Evolutionary conservation across 352 stramenopile species (phyloP).

Genomic region (Phytophthora parvispora): DNA sequence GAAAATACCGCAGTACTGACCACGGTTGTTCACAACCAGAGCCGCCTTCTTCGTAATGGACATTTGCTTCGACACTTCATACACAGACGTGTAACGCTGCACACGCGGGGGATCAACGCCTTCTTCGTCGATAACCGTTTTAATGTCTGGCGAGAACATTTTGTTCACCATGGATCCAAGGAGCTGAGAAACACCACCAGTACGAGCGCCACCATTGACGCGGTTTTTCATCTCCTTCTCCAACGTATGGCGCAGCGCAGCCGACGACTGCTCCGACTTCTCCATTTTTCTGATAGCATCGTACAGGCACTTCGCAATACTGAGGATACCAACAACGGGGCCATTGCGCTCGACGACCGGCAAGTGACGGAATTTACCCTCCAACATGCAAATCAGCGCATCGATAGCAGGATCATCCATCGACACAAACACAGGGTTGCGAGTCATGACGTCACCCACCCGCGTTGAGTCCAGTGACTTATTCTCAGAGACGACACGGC

Average conservation of each 20-base stretch:
- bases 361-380: slow-evolving; percentile 90
- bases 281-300: slow-evolving; percentile 99
- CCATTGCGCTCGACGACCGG: slow-evolving; percentile 85
- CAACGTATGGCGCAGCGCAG: slow-evolving; percentile 76
- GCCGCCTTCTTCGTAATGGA: slow-evolving; percentile 95
- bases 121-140: slow-evolving; percentile 88
- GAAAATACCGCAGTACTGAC: slow-evolving; percentile 96
- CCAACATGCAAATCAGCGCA: slow-evolving; percentile 87
- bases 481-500: slow-evolving; percentile 86
- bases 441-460: slow-evolving; percentile 87
- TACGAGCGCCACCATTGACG: slow-evolving; percentile 31
- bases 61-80: slow-evolving; percentile 96
- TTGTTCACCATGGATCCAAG: slow-evolving; percentile 90
- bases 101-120: slow-evolving; percentile 79
- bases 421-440: slow-evolving; percentile 86
- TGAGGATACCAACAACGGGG: slow-evolving; percentile 96
- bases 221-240: slow-evolving; percentile 82
- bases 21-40: slow-evolving; percentile 95
- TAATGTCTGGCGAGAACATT: slow-evolving; percentile 90
- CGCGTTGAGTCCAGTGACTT: slow-evolving; percentile 72
- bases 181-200: slow-evolving; percentile 68
- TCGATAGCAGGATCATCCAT: slow-evolving; percentile 88
- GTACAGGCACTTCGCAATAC: slow-evolving; percentile 99
- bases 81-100: slow-evolving; percentile 92
- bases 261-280: slow-evolving; percentile 86